Conservation (phyloP, 306 rosid species). For the Castanea crenata region DNA sequence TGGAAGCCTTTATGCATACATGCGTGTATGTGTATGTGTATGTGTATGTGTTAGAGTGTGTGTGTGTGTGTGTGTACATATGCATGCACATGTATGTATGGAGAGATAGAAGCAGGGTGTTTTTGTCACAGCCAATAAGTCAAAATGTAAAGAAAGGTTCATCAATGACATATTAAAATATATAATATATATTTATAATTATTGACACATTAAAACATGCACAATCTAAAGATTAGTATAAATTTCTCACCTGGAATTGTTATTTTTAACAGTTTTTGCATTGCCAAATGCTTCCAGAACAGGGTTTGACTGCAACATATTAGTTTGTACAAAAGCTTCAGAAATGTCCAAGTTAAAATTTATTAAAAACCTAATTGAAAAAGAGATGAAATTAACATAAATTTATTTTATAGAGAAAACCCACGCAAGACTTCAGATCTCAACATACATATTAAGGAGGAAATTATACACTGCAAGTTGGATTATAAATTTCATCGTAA, state of each 20-base stretch:
- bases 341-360: slow-evolving; percentile 10
- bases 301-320: slow-evolving; percentile 80
- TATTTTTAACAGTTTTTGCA: slow-evolving; percentile 84
- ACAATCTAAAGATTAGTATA: neutral
- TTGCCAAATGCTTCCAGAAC: slow-evolving; percentile 98
- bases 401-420: neutral
- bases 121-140: neutral
- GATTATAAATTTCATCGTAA: neutral
- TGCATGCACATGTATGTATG: neutral
- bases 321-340: slow-evolving; percentile 16
- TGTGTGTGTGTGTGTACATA: too few relatives aligned
- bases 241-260: slow-evolving; percentile 81
- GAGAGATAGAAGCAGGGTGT: neutral
- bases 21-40: neutral
- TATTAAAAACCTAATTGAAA: slow-evolving; percentile 3
- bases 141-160: neutral
- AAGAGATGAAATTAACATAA: slow-evolving; percentile 12
- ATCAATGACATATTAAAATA: neutral
- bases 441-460: neutral
- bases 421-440: neutral
- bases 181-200: neutral
- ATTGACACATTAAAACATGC: neutral
- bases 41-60: too few relatives aligned
- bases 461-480: neutral
- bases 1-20: neutral